Evolutionary conservation across 495 filamentous ascomycete species (phyloP), one percentile per base, ranked within the genome.

Genomic region (Immersiella caudata): DNA sequence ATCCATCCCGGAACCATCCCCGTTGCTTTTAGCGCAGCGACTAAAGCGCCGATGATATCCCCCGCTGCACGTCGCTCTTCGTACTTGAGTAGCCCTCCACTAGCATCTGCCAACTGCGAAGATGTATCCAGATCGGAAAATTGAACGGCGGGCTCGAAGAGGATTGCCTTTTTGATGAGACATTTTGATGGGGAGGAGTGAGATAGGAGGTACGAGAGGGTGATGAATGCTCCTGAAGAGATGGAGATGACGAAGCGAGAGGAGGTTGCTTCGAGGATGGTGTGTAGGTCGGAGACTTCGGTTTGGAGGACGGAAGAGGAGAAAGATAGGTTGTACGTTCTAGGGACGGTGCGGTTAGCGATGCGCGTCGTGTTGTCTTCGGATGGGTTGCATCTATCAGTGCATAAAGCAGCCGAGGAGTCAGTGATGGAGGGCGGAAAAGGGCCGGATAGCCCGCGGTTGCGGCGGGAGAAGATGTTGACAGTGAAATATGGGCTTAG

Each of bases 401-500:
- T 20, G 52, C 3, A 14, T 14, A 26, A 14, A 6, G 26, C 18
- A 18, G 55, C 9, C 14, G 22, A 6, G 14, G 55, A 36, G 35
- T 33, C 26, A 2, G 61, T 67, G 50, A 70, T 51, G 2, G 40
- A 12, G 16, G 54, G 18, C 1, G 65, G 65, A 22, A 64, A 70
- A n/a, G 59, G 59, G 16, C 59, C 60, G 4, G 68, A 70, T 1
- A 67, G 65, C 4, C 68, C 68, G 20, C 68, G 57, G n/a, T 18
- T 66, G 22, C 68, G 68, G 29, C 64, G 50, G 25, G 68, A 70
- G 6, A 60, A 26, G n/a, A 65, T 50, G 52, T 70, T 35, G 2
- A 70, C 68, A 7, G 68, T 70, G 54, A 64, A 70, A n/a, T 57
- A 35, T 1, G 52, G 22, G 26, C 54, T 55, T 20, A 67, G 56